These are phyloP conservation scores for Cystoderma amianthinum DNA, from an alignment of 768 basidiomycete species.

Conservation along the genomic window DNA sequence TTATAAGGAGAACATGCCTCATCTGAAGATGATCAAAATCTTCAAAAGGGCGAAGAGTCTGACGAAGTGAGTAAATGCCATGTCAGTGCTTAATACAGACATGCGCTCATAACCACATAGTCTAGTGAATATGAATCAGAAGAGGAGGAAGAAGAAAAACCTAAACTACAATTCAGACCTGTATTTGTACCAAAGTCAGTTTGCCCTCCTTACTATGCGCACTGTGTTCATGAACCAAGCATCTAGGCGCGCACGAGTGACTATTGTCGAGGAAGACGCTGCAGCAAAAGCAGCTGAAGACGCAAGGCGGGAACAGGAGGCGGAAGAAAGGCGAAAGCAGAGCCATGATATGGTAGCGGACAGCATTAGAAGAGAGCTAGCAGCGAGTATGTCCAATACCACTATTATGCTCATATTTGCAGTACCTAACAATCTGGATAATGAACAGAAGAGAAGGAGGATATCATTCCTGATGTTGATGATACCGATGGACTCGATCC, in stretches of 20 bases:
- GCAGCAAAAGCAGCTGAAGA: slow-evolving; percentile 74
- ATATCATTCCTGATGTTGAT: slow-evolving; percentile 80
- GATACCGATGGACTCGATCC: slow-evolving; percentile 94
- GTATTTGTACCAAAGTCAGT: slow-evolving; percentile 92
- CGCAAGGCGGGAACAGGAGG: slow-evolving; percentile 64
- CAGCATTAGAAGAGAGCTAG: slow-evolving; percentile 85
- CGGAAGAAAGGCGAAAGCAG: slow-evolving; percentile 79
- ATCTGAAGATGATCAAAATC: slow-evolving; percentile 7
- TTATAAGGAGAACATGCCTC: slow-evolving; percentile 1
- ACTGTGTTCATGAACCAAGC: slow-evolving; percentile 7
- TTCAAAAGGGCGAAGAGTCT: slow-evolving; percentile 31
- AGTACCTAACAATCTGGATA: slow-evolving; percentile 3
- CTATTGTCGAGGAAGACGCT: slow-evolving; percentile 63
- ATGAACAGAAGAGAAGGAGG: slow-evolving; percentile 78
- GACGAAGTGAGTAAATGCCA: slow-evolving; percentile 43
- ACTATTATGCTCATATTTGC: not conserved
- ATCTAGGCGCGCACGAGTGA: slow-evolving; percentile 65
- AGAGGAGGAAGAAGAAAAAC: slow-evolving; percentile 68
- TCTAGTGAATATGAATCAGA: slow-evolving; percentile 85
- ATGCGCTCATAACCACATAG: too few species aligned
- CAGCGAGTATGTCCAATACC: slow-evolving; percentile 77
- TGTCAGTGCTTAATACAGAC: too few species aligned
- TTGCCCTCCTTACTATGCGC: not conserved
- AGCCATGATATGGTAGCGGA: slow-evolving; percentile 92
- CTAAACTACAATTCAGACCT: slow-evolving; percentile 78